These are phyloP conservation scores for Globisporangium uncinulatum DNA, from an alignment of 352 stramenopile species.

Conservation along the genomic window DNA sequence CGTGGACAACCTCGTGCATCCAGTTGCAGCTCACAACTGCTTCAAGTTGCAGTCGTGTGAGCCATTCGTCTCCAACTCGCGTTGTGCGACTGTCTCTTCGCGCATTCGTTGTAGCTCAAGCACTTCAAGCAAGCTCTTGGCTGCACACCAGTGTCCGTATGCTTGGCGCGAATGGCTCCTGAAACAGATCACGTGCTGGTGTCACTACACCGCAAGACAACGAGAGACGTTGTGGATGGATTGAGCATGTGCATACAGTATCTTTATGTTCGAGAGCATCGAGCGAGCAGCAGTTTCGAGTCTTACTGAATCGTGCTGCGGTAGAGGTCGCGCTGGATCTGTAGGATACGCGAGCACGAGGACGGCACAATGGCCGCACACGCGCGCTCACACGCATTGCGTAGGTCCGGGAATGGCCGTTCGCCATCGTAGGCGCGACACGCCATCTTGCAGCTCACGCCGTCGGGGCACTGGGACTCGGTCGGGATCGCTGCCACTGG, in stretches of 20 bases:
- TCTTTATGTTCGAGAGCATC: neutral
- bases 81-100: neutral
- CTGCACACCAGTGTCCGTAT: neutral
- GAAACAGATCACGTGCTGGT: neutral
- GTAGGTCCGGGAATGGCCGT: conserved; percentile 34
- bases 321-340: conserved; percentile 60
- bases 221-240: neutral
- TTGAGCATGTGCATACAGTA: neutral
- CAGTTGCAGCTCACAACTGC: too few relatives aligned
- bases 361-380: conserved; percentile 59
- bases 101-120: neutral
- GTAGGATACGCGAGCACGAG: conserved; percentile 53
- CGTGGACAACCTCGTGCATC: too few relatives aligned
- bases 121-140: conserved; percentile 2
- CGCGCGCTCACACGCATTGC: conserved; percentile 43
- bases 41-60: too few relatives aligned
- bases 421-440: conserved; percentile 61
- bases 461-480: conserved; percentile 39
- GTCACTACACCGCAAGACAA: neutral
- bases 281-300: neutral
- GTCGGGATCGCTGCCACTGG: conserved; percentile 18
- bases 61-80: too few relatives aligned
- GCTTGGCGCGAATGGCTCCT: neutral
- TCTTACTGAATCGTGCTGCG: conserved; percentile 20
- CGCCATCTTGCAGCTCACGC: conserved; percentile 49